Evolutionary conservation across 2,329 filamentous ascomycete genomes (phyloP).

Genomic region (Monilinia polystroma): DNA sequence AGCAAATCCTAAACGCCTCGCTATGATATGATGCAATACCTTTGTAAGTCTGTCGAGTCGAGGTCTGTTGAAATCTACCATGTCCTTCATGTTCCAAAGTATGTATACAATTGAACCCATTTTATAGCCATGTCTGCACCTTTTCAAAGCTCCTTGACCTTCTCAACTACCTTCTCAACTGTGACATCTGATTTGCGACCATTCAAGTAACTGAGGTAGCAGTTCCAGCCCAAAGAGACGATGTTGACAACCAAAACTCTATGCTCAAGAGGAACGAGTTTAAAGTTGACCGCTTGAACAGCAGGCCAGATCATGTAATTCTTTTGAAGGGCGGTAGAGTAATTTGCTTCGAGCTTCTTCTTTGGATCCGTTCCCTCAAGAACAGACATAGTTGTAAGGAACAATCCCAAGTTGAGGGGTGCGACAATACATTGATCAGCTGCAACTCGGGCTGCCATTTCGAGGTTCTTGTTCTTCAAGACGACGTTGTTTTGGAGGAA

Average conservation of each 20-base stretch:
- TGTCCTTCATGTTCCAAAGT: background rate
- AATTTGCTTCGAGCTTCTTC: conserved; percentile 61
- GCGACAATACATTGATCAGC: conserved; percentile 67
- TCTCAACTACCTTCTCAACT: conserved; percentile 15
- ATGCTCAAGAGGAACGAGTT: conserved; percentile 66
- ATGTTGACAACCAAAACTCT: conserved; percentile 71
- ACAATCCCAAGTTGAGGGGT: conserved; percentile 61
- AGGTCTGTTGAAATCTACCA: conserved; percentile 17
- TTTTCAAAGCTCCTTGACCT: conserved; percentile 22
- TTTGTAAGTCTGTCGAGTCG: conserved; percentile 18
- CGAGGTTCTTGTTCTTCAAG: conserved; percentile 54
- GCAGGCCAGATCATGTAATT: conserved; percentile 71
- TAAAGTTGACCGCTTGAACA: conserved; percentile 69
- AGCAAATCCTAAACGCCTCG: conserved; percentile 29
- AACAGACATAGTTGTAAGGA: conserved; percentile 67
- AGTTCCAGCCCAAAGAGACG: conserved; percentile 58
- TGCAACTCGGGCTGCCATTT: conserved; percentile 62
- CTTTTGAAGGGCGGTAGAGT: conserved; percentile 59
- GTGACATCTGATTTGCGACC: conserved; percentile 20
- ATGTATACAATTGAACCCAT: conserved; percentile 1
- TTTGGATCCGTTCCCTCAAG: conserved; percentile 59
- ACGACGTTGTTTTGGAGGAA: conserved; percentile 64
- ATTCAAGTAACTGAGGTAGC: conserved; percentile 43
- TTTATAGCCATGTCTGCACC: conserved; percentile 2
- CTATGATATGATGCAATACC: conserved; percentile 25